These are phyloP conservation scores for Fusarium pseudonygamai DNA, from an alignment of 2,329 filamentous ascomycete species.

Conservation along the genomic window DNA sequence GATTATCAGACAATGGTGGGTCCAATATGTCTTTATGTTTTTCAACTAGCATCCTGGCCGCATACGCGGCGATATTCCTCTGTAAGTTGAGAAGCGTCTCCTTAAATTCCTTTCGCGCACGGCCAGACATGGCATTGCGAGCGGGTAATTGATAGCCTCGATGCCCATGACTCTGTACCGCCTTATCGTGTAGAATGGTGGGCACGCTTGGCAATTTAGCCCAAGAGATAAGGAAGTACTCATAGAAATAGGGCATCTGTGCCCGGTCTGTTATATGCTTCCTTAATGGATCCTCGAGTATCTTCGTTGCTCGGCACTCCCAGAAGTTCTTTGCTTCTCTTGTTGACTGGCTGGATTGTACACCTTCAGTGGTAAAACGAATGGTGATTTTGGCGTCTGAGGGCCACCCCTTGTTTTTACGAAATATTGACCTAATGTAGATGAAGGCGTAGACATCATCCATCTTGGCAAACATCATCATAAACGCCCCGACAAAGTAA, in stretches of 20 bases:
- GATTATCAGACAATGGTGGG: neutral
- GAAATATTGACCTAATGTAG: neutral
- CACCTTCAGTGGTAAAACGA: constrained; percentile 4
- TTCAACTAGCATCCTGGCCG: neutral
- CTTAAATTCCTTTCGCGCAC: neutral
- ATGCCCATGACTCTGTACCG: neutral
- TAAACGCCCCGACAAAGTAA: constrained; percentile 3
- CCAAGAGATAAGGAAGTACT: constrained; percentile 10
- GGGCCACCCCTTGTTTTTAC: too few relatives aligned
- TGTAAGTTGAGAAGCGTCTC: neutral
- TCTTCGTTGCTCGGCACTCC: constrained; percentile 10
- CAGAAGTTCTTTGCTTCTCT: constrained; percentile 27
- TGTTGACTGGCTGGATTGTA: neutral
- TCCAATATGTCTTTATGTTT: neutral
- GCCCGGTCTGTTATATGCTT: neutral
- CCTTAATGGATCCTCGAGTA: neutral
- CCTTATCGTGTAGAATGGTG: neutral
- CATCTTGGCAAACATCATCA: constrained; percentile 27
- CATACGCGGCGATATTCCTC: neutral
- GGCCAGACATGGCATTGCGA: too few relatives aligned
- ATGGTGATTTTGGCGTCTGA: neutral
- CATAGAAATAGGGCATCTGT: constrained; percentile 18
- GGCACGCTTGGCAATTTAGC: neutral
- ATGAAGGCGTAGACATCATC: neutral
- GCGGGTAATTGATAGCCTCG: neutral